A percentile compares a stretch with the other conserved stretches of the same genome.
These are phyloP conservation scores for Xylaria sp. DNA, from an alignment of 2,329 filamentous ascomycete species.

Conservation along the genomic window DNA sequence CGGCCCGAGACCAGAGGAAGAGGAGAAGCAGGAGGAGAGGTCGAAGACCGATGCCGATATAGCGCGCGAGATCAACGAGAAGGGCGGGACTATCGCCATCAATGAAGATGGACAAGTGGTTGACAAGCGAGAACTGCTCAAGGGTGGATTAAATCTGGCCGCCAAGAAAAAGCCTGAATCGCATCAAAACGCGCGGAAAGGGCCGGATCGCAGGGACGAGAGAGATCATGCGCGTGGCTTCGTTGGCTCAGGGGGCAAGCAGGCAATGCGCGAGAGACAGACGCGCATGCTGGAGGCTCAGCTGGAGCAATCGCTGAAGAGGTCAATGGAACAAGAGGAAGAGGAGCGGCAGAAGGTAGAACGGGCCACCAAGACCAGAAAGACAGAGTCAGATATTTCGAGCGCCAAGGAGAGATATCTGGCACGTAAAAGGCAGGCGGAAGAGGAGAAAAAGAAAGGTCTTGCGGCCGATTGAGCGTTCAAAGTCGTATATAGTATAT, in stretches of 20 bases:
- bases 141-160: constrained; percentile 78
- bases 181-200: constrained; percentile 47
- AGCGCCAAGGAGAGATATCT: constrained; percentile 84
- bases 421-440: constrained; percentile 78
- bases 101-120: constrained; percentile 87
- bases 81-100: constrained; percentile 70
- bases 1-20: constrained; percentile 50
- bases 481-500: constrained; percentile 32
- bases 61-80: constrained; percentile 74
- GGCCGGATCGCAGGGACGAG: constrained; percentile 48
- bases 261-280: constrained; percentile 79
- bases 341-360: constrained; percentile 71
- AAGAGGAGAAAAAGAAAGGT: constrained; percentile 70
- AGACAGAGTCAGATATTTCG: constrained; percentile 80
- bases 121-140: constrained; percentile 83
- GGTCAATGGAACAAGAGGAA: constrained; percentile 75
- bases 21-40: constrained; percentile 51
- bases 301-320: constrained; percentile 77
- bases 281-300: constrained; percentile 83
- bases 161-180: constrained; percentile 67
- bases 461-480: constrained; percentile 21
- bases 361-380: constrained; percentile 77
- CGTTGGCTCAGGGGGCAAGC: constrained; percentile 64
- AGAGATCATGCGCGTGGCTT: constrained; percentile 49
- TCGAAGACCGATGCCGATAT: constrained; percentile 70